Evolutionary conservation across 2,329 filamentous ascomycete species (phyloP).

Genomic region (Onygenales sp.): DNA sequence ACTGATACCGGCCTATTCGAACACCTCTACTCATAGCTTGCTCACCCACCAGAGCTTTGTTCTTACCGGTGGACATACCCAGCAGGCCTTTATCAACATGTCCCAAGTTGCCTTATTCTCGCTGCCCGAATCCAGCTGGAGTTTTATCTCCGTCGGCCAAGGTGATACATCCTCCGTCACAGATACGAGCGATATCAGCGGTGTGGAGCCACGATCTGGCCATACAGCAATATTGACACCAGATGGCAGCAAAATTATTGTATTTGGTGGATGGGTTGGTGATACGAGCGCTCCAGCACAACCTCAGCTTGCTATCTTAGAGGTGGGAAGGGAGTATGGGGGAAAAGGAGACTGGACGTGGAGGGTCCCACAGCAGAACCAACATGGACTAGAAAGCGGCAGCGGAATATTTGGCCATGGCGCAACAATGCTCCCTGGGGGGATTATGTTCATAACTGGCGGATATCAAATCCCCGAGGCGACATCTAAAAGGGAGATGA

Average conservation of each 20-base stretch:
- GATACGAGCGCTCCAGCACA: conserved; percentile 64
- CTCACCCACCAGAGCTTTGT: conserved; percentile 71
- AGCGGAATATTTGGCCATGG: conserved; percentile 53
- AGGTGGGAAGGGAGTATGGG: conserved; percentile 65
- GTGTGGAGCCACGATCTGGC: conserved; percentile 72
- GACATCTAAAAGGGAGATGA: conserved; percentile 27
- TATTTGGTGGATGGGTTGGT: conserved; percentile 90
- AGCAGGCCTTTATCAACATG: conserved; percentile 83
- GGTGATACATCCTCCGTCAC: conserved; percentile 46
- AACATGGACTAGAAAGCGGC: conserved; percentile 31
- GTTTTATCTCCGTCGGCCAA: conserved; percentile 59
- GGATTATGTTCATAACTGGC: conserved; percentile 52
- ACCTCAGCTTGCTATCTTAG: conserved; percentile 70
- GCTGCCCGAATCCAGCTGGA: conserved; percentile 78
- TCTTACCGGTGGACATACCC: conserved; percentile 76
- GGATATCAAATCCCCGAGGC: conserved; percentile 44
- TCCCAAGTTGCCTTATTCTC: conserved; percentile 81
- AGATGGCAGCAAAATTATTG: conserved; percentile 66
- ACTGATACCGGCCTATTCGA: conserved; percentile 59
- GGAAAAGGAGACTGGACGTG: conserved; percentile 36
- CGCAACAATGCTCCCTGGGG: conserved; percentile 51
- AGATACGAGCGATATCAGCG: conserved; percentile 37
- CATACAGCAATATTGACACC: conserved; percentile 75
- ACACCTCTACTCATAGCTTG: conserved; percentile 50
- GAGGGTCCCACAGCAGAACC: conserved; percentile 29